Conservation (phyloP, 148 eudicot genomes). For the Chenopodium formosanum region DNA sequence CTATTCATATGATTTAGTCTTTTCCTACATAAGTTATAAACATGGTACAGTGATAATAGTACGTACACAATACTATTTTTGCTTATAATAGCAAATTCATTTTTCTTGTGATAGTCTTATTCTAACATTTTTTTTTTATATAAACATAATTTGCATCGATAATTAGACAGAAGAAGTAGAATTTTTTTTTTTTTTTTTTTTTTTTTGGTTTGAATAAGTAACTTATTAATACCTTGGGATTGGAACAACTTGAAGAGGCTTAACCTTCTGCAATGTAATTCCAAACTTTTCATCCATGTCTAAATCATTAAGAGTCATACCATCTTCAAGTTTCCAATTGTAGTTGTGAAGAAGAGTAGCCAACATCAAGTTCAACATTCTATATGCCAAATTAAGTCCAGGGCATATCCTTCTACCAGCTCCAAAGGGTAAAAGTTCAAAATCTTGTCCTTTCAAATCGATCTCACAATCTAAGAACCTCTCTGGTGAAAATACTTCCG, state of each 20-base stretch:
- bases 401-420: conserved; percentile 20
- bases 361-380: conserved; percentile 17
- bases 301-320: neutral
- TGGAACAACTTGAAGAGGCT: conserved; percentile 11
- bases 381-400: conserved; percentile 8
- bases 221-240: neutral
- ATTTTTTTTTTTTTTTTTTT: too few relatives aligned
- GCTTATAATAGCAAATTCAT: too few relatives aligned
- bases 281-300: conserved; percentile 16
- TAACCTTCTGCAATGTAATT: conserved; percentile 10
- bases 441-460: conserved; percentile 9
- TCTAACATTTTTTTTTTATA: too few relatives aligned
- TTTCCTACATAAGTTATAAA: too few relatives aligned
- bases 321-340: conserved; percentile 10
- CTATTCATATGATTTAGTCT: too few relatives aligned
- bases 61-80: too few relatives aligned
- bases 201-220: too few relatives aligned
- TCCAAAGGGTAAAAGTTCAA: conserved; percentile 9
- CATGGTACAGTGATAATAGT: too few relatives aligned
- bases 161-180: too few relatives aligned
- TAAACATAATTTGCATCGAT: too few relatives aligned
- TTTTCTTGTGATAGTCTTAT: too few relatives aligned
- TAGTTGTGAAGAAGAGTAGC: conserved; percentile 6
- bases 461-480: conserved; percentile 8
- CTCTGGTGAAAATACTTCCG: conserved; percentile 1